Evolutionary conservation across 805 yeast species (phyloP).

Genomic region (Starmera amethionina): DNA sequence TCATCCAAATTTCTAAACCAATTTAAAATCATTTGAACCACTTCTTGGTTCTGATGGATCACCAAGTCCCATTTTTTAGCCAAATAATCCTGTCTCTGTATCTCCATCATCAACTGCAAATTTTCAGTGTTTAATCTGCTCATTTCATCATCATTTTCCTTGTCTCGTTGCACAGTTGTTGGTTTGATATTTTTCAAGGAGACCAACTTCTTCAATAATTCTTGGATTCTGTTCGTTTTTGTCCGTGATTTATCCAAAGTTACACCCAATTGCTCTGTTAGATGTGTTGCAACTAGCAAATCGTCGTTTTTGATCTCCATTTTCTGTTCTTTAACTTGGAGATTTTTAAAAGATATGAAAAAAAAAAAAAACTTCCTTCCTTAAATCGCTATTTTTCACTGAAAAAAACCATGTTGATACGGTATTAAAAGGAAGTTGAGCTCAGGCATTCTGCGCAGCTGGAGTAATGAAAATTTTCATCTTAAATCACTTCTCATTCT

Average conservation of each 20-base stretch:
- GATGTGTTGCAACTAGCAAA: slow-evolving; percentile 10
- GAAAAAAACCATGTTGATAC: too few species aligned
- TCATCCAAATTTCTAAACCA: neutral
- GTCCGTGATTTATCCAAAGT: slow-evolving; percentile 7
- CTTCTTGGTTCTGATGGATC: slow-evolving; percentile 18
- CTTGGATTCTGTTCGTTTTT: slow-evolving; percentile 9
- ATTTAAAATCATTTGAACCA: slow-evolving; percentile 14
- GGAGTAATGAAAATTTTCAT: too few species aligned
- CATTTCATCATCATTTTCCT: slow-evolving; percentile 4
- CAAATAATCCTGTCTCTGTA: slow-evolving; percentile 25
- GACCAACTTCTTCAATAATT: slow-evolving; percentile 9
- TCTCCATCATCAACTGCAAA: slow-evolving; percentile 16
- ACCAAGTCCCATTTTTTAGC: slow-evolving; percentile 17
- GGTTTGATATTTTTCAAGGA: slow-evolving; percentile 9
- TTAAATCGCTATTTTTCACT: too few species aligned
- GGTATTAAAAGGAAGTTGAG: too few species aligned
- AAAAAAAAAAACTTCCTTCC: too few species aligned
- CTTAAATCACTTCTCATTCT: too few species aligned
- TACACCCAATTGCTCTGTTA: slow-evolving; percentile 5
- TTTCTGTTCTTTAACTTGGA: too few species aligned
- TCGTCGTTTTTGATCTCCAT: slow-evolving; percentile 12
- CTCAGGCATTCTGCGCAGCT: too few species aligned
- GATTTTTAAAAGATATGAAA: too few species aligned
- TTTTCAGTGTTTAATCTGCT: slow-evolving; percentile 17
- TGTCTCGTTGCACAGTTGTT: slow-evolving; percentile 6